phyloP scores from a whole-genome alignment of 1,139 yeast genomes.

The Scheffersomyces quercinus region DNA sequence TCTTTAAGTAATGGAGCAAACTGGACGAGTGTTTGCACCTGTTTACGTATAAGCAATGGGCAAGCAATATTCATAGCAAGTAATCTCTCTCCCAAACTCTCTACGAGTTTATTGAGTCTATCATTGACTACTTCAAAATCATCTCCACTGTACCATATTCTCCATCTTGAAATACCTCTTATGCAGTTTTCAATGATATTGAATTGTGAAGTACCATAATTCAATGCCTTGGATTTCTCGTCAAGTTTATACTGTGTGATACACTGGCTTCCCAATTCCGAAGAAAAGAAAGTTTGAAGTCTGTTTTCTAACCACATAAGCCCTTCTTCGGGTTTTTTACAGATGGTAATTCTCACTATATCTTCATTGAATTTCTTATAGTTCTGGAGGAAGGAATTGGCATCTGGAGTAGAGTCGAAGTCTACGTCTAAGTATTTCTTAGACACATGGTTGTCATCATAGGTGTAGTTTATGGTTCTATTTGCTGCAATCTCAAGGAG shows the following conservation, averaged over 20 bases:
- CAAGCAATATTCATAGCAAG: conserved; percentile 75
- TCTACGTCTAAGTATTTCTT: conserved; percentile 73
- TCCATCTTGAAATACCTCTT: conserved; percentile 95
- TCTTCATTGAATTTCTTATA: conserved; percentile 88
- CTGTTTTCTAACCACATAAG: conserved; percentile 79
- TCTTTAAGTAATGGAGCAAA: conserved; percentile 91
- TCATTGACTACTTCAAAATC: conserved; percentile 62
- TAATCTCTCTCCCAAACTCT: conserved; percentile 74
- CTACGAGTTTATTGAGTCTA: conserved; percentile 63
- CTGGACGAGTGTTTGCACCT: conserved; percentile 92
- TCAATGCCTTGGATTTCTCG: conserved; percentile 68
- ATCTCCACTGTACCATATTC: conserved; percentile 76
- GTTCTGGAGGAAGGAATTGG: conserved; percentile 72
- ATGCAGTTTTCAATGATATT: conserved; percentile 86
- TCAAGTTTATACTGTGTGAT: conserved; percentile 56
- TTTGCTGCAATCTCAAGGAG: conserved; percentile 77
- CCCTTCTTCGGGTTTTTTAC: conserved; percentile 82
- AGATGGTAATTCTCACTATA: conserved; percentile 82
- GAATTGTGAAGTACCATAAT: conserved; percentile 79
- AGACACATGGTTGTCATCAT: conserved; percentile 62
- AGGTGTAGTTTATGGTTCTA: conserved; percentile 72
- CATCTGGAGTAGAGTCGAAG: conserved; percentile 85
- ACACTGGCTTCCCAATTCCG: conserved; percentile 70
- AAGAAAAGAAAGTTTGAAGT: conserved; percentile 69
- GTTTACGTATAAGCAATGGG: conserved; percentile 79